These are phyloP conservation scores for Begonia fuchsioides DNA, from an alignment of 306 rosid species.

Conservation along the genomic window DNA sequence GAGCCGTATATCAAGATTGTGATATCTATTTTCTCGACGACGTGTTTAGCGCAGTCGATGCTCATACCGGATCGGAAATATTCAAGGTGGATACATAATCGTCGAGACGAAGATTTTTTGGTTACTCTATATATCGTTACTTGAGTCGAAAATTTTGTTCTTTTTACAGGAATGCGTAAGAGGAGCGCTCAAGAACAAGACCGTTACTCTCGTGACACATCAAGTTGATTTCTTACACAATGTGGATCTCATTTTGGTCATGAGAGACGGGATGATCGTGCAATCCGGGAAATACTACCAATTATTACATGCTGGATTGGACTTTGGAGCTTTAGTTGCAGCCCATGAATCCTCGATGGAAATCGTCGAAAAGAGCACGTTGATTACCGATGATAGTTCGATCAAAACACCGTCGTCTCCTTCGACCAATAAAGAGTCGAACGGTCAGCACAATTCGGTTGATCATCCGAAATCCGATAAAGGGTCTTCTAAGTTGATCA, in stretches of 20 bases:
- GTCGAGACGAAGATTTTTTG: background rate
- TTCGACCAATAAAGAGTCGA: conserved; percentile 22
- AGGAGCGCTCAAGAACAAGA: conserved; percentile 68
- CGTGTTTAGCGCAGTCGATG: conserved; percentile 95
- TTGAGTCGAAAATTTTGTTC: background rate
- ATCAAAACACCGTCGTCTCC: conserved; percentile 22
- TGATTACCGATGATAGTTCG: conserved; percentile 21
- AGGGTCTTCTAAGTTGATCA: conserved; percentile 72
- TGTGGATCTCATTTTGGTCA: conserved; percentile 80
- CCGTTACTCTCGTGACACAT: conserved; percentile 76
- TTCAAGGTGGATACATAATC: conserved; percentile 42
- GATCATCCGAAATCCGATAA: conserved; percentile 31
- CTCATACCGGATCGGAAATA: conserved; percentile 90
- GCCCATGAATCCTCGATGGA: conserved; percentile 95
- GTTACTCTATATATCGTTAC: no score
- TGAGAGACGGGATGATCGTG: conserved; percentile 72
- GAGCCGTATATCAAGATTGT: conserved; percentile 83
- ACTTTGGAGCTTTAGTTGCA: conserved; percentile 64
- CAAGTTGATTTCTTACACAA: conserved; percentile 98
- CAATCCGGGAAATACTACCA: conserved; percentile 72
- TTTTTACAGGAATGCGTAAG: conserved; percentile 74
- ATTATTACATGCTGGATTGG: conserved; percentile 46
- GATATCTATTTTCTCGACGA: conserved; percentile 92
- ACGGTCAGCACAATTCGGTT: conserved; percentile 37
- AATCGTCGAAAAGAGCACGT: conserved; percentile 55